Percentiles rank a stretch among this genome's conserved stretches.
Conservation (phyloP, 192 early-diverging fungal species). For the Entomortierella lignicola region DNA sequence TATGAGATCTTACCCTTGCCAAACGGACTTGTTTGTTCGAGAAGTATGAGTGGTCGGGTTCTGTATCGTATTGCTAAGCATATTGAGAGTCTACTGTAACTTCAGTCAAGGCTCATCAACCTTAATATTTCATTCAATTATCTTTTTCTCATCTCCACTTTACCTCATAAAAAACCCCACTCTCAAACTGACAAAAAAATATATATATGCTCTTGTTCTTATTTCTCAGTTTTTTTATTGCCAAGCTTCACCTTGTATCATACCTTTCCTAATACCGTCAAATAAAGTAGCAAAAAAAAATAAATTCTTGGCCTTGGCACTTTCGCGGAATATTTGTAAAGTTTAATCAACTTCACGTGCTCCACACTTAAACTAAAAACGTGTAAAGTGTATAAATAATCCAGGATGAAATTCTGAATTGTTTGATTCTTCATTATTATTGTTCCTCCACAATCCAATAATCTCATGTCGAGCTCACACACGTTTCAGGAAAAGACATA, state of each 20-base stretch:
- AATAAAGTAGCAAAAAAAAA: neutral
- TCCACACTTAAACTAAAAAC: too few species aligned
- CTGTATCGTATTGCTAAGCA: conserved; percentile 43
- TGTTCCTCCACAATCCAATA: neutral
- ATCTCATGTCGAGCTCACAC: conserved; percentile 57
- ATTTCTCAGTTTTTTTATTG: neutral
- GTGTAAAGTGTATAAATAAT: neutral
- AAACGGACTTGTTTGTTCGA: conserved; percentile 43
- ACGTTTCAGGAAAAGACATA: conserved; percentile 70
- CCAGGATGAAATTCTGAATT: neutral
- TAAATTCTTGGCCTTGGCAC: neutral
- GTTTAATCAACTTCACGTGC: neutral
- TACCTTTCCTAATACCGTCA: neutral
- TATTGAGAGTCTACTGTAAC: conserved; percentile 36
- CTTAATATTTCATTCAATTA: neutral
- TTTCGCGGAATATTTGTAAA: too few species aligned
- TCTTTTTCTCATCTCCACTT: neutral
- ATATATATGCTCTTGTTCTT: neutral
- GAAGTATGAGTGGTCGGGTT: conserved; percentile 34
- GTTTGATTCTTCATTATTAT: neutral
- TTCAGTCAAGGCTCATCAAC: neutral
- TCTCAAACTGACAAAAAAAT: neutral
- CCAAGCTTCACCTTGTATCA: neutral
- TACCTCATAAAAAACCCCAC: neutral
- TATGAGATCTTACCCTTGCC: conserved; percentile 38